Evolutionary conservation across 139 green algal genomes (phyloP), one percentile per base, ranked within the genome.

Genomic region (Tetradesmus obliquus): DNA sequence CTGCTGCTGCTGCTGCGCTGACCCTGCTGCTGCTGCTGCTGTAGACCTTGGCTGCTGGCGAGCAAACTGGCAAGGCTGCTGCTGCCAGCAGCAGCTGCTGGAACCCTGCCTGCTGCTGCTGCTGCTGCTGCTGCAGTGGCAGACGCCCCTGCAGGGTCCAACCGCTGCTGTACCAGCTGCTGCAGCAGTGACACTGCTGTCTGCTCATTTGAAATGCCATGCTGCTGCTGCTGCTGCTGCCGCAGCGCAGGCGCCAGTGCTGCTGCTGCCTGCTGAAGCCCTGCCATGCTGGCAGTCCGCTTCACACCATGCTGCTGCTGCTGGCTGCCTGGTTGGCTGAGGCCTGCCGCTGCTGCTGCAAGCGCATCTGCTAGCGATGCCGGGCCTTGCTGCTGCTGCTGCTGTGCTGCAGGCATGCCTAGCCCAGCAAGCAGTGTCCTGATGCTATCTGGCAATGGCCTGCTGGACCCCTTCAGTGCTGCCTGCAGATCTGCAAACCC

Each of bases 241-340:
- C 24, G 76, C 76, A 51, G 6, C 6, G 66, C 85, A 69, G 85
- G 55, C 79, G 84, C 57, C 72, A 62, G 55, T 82, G 85, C 85
- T 82, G 66, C 19, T 89, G 55, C 85, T 79, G 57, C 84, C 24
- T 88, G 84, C 58, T 88, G 84, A n/a, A 89, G 53, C 8, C 85
- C 85, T 24, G 85, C 66, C 20, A 57, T 57, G 53, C 62, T 62
- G 51, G 85, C 85, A 81, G 60, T 82, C 2, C 85, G 24, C 85
- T 89, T 89, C 66, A 82, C 19, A 7, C 85, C 54, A 17, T 88
- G 55, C 57, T 82, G 15, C 54, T 66, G 85, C 60, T 82, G 66
- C 66, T 24, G 24, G 66, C n/a, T 10, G 66, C 66, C 5, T n/a
- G 66, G 17, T 5, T 13, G 66, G 17, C 15, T n/a, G 4, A 72